These are phyloP conservation scores for Coniochaeta ligniaria DNA, from an alignment of 2,329 filamentous ascomycete species.

Conservation along the genomic window DNA sequence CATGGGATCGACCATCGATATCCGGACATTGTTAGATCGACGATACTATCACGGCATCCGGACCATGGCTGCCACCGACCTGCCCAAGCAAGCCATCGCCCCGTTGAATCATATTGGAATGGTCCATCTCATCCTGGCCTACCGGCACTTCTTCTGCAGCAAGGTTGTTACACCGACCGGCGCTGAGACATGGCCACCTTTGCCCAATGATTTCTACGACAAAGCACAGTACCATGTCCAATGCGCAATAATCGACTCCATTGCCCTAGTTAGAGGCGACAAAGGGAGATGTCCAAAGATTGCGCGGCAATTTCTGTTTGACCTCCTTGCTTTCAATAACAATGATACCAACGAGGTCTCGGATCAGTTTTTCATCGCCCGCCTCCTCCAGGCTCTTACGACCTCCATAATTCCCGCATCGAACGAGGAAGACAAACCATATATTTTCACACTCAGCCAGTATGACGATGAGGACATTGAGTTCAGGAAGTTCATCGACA, in stretches of 20 bases:
- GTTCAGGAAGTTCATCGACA: conserved; percentile 38
- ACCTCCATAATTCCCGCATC: conserved; percentile 47
- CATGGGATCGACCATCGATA: conserved; percentile 81
- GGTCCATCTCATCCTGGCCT: conserved; percentile 77
- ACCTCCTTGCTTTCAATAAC: conserved; percentile 89
- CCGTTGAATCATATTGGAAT: conserved; percentile 71
- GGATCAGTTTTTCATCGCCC: conserved; percentile 83
- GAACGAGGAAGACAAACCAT: conserved; percentile 21
- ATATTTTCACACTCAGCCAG: conserved; percentile 25
- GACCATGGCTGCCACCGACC: conserved; percentile 70
- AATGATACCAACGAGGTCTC: conserved; percentile 86
- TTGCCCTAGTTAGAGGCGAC: conserved; percentile 67
- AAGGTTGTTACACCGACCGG: conserved; percentile 20
- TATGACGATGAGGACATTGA: conserved; percentile 36
- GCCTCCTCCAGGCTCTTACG: conserved; percentile 59
- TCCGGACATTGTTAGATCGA: conserved; percentile 81
- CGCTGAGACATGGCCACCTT: conserved; percentile 65
- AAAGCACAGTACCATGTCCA: conserved; percentile 80
- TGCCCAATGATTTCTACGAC: conserved; percentile 87
- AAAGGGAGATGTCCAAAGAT: conserved; percentile 70
- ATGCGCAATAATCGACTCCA: conserved; percentile 71
- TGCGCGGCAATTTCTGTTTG: conserved; percentile 77
- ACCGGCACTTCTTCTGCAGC: conserved; percentile 82
- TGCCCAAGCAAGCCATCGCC: conserved; percentile 67
- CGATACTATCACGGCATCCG: conserved; percentile 94